phyloP scores from a whole-genome alignment of 75 land plant species.

The Cupressus sempervirens region DNA sequence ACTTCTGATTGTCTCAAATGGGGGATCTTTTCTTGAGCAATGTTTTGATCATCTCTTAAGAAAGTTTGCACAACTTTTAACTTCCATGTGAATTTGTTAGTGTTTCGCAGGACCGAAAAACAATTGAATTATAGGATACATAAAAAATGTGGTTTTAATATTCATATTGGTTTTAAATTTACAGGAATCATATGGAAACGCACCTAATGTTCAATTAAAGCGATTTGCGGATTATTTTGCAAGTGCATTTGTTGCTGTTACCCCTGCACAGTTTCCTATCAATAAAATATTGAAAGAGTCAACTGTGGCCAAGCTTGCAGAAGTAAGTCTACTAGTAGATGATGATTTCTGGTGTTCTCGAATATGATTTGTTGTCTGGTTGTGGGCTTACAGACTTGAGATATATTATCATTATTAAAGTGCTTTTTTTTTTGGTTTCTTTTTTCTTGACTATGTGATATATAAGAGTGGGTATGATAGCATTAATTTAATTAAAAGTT shows the following conservation, averaged over 20 bases:
- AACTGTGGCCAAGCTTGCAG: conserved; percentile 61
- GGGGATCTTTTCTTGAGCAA: conserved; percentile 5
- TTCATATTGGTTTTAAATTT: background rate
- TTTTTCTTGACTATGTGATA: background rate
- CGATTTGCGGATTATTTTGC: conserved; percentile 93
- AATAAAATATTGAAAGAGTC: conserved; percentile 77
- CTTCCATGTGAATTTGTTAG: background rate
- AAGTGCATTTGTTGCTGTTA: conserved; percentile 58
- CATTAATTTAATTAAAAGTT: background rate
- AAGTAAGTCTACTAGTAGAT: conserved; percentile 35
- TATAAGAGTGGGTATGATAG: background rate
- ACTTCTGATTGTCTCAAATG: background rate
- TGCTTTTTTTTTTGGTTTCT: background rate
- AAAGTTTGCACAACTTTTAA: background rate
- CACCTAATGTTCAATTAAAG: conserved; percentile 76
- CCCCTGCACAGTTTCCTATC: conserved; percentile 74
- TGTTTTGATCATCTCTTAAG: background rate
- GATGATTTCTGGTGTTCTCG: background rate
- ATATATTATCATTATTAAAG: background rate
- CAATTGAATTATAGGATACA: background rate
- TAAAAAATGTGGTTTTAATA: background rate
- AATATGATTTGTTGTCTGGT: background rate
- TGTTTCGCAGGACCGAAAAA: background rate
- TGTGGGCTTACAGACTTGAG: conserved; percentile 4
- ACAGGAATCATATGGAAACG: conserved; percentile 59